phyloP scores from a whole-genome alignment of 2,329 filamentous ascomycete species.

The Fusarium chuoi region DNA sequence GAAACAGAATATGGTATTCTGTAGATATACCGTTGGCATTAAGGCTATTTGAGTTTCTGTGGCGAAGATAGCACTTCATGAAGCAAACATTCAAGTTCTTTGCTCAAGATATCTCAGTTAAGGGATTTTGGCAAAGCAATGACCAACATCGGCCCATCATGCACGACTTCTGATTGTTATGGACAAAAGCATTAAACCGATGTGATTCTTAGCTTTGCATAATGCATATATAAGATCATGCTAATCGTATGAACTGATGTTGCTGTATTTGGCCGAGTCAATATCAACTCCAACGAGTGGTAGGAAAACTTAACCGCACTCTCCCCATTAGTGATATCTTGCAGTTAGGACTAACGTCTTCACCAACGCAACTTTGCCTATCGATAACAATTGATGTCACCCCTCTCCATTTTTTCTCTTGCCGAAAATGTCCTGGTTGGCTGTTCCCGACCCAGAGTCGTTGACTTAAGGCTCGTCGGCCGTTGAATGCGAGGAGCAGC shows the following conservation, averaged over 20 bases:
- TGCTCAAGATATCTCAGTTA: background rate
- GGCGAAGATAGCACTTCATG: background rate
- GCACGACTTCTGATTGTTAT: background rate
- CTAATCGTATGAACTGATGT: background rate
- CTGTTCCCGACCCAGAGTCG: background rate
- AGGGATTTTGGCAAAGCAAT: background rate
- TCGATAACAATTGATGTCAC: too few relatives aligned
- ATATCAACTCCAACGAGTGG: background rate
- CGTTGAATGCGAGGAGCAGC: background rate
- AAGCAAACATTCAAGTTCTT: background rate
- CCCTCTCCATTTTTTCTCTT: background rate
- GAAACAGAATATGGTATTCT: accelerated
- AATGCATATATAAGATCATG: background rate
- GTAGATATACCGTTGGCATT: accelerated
- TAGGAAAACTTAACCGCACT: background rate
- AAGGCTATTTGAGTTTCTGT: too few relatives aligned
- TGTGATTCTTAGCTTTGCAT: accelerated
- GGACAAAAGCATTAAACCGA: accelerated
- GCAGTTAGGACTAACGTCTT: too few relatives aligned
- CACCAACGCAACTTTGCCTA: background rate
- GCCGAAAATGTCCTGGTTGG: background rate
- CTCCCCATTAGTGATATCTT: background rate
- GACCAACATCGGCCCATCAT: background rate
- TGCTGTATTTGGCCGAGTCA: too few relatives aligned
- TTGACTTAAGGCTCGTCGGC: background rate